Conservation (phyloP, 495 filamentous ascomycete genomes). For the Echria macrotheca region DNA sequence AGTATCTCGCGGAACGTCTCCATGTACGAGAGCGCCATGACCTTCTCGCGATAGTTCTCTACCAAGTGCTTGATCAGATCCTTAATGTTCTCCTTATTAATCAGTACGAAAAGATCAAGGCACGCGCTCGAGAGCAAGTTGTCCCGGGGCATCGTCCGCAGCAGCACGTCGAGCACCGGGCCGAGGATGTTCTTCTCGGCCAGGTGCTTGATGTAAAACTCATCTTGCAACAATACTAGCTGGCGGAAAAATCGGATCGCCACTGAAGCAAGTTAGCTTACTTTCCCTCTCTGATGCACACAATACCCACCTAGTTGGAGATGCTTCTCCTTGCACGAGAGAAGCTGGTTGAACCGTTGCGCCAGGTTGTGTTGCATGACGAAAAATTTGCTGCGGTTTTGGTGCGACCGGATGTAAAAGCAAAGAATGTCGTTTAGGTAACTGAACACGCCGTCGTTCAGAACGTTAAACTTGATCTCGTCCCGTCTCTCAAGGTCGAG, state of each 20-base stretch:
- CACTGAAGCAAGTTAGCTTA: slow-evolving; percentile 41
- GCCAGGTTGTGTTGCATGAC: slow-evolving; percentile 76
- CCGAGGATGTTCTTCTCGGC: slow-evolving; percentile 78
- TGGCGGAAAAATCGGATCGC: slow-evolving; percentile 94
- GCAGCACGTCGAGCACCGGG: slow-evolving; percentile 81
- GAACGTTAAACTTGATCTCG: slow-evolving; percentile 51
- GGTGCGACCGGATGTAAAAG: slow-evolving; percentile 88
- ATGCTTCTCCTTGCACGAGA: slow-evolving; percentile 84
- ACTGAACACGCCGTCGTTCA: slow-evolving; percentile 80
- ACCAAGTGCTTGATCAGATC: slow-evolving; percentile 78
- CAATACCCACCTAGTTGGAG: slow-evolving; percentile 72
- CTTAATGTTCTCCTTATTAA: slow-evolving; percentile 80
- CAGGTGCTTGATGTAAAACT: slow-evolving; percentile 86
- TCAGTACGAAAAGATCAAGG: slow-evolving; percentile 88
- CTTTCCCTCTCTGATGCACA: neutral
- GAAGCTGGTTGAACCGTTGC: slow-evolving; percentile 74
- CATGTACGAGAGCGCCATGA: slow-evolving; percentile 75
- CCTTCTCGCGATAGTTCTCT: slow-evolving; percentile 79
- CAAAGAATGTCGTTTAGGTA: slow-evolving; percentile 93
- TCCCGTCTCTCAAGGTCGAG: slow-evolving; percentile 69
- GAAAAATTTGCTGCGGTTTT: slow-evolving; percentile 80
- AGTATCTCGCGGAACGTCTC: slow-evolving; percentile 78
- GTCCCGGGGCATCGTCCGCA: slow-evolving; percentile 89
- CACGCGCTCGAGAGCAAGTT: slow-evolving; percentile 95
- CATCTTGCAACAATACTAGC: slow-evolving; percentile 79